These are phyloP conservation scores for Stagonosporopsis cucurbitacearum DNA, from an alignment of 2,329 filamentous ascomycete species.

Conservation along the genomic window DNA sequence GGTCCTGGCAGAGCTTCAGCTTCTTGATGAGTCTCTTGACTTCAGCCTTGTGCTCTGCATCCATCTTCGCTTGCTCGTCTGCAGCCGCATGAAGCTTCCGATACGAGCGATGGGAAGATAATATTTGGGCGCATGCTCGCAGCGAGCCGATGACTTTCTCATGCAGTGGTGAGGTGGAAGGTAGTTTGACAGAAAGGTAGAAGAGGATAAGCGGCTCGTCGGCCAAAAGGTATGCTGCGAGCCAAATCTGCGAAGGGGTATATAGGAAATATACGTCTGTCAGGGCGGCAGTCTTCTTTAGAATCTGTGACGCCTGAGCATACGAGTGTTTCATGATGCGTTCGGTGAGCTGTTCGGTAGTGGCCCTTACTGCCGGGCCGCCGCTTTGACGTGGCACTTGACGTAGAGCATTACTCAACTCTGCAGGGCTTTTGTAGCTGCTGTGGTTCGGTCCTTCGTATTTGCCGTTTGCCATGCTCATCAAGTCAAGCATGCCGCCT, in stretches of 20 bases:
- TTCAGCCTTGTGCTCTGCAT: constrained; percentile 60
- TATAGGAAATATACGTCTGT: constrained; percentile 98
- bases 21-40: constrained; percentile 64
- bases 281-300: constrained; percentile 74
- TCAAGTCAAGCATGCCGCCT: constrained; percentile 82
- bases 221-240: constrained; percentile 77
- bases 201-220: constrained; percentile 68
- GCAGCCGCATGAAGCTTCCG: constrained; percentile 19
- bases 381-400: constrained; percentile 32
- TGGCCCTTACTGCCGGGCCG: constrained; percentile 21
- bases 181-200: constrained; percentile 55
- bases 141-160: constrained; percentile 50
- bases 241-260: constrained; percentile 91
- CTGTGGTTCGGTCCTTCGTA: constrained; percentile 46
- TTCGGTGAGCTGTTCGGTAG: constrained; percentile 41
- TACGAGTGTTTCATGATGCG: constrained; percentile 68
- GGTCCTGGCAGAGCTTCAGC: constrained; percentile 75
- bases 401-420: constrained; percentile 40
- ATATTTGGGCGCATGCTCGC: constrained; percentile 48
- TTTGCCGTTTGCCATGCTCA: constrained; percentile 69
- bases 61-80: constrained; percentile 40
- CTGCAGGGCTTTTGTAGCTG: constrained; percentile 23
- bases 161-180: constrained; percentile 33
- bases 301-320: constrained; percentile 64
- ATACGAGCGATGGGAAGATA: constrained; percentile 42